Conservation (phyloP, 257 asterid species). For the Gentiana macrophylla region DNA sequence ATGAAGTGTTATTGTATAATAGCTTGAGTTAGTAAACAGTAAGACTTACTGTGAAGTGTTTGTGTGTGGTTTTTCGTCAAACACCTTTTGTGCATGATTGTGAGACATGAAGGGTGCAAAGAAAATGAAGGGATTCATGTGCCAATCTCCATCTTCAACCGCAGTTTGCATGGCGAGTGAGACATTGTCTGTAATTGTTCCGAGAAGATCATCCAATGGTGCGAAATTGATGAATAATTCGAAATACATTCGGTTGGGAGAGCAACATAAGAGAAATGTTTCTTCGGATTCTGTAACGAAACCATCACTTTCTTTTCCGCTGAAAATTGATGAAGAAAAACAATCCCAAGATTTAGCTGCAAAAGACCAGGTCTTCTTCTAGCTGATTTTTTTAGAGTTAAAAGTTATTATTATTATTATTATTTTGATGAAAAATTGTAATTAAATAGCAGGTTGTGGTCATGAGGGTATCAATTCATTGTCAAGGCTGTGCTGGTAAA, state of each 20-base stretch:
- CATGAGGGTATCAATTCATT: conserved; percentile 82
- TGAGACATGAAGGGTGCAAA: conserved; percentile 22
- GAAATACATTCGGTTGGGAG: conserved; percentile 20
- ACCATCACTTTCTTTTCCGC: conserved; percentile 7
- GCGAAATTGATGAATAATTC: conserved; percentile 14
- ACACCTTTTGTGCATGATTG: too few species aligned
- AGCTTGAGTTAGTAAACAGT: too few species aligned
- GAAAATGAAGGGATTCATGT: conserved; percentile 59
- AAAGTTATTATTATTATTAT: too few species aligned
- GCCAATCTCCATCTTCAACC: conserved; percentile 43
- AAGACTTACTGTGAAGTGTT: conserved; percentile 12
- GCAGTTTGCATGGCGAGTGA: conserved; percentile 53
- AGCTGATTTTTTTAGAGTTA: too few species aligned
- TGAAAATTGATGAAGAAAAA: conserved; percentile 11
- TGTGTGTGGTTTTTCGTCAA: too few species aligned
- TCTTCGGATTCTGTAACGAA: neutral
- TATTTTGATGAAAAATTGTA: too few species aligned
- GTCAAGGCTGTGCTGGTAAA: conserved; percentile 88
- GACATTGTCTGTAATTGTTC: conserved; percentile 29
- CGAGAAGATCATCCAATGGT: conserved; percentile 15
- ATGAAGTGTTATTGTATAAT: too few species aligned
- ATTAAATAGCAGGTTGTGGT: conserved; percentile 54
- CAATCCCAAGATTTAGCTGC: conserved; percentile 17
- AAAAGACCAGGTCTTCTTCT: conserved; percentile 18
- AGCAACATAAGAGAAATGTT: conserved; percentile 6